Conservation (phyloP, 495 filamentous ascomycete genomes). For the Cercophora sp. region DNA sequence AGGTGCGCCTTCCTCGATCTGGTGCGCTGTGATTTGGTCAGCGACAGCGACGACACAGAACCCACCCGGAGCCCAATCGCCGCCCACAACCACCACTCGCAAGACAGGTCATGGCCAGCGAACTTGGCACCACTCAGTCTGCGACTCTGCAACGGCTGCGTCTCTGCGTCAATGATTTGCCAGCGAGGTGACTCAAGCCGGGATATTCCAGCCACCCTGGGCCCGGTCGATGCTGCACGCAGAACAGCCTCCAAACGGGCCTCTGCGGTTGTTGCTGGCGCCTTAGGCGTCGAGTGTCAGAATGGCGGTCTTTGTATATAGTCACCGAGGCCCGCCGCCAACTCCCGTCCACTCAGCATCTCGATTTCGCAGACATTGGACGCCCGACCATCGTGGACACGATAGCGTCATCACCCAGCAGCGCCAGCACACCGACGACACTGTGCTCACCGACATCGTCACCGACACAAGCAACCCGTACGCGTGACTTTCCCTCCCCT, state of each 20-base stretch:
- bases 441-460: no score
- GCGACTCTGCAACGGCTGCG: no score
- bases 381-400: conserved; percentile 15
- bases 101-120: conserved; percentile 15
- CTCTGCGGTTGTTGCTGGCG: background rate
- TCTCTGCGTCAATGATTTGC: no score
- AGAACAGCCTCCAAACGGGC: background rate
- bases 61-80: conserved; percentile 26
- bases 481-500: background rate
- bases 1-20: no score
- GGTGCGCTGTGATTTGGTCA: no score
- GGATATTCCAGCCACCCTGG: no score
- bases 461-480: no score
- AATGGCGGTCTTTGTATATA: conserved; percentile 8
- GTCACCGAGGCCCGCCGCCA: conserved; percentile 10
- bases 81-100: conserved; percentile 16
- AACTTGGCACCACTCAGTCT: conserved; percentile 16
- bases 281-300: background rate
- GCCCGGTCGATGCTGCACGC: no score
- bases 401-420: conserved; percentile 11
- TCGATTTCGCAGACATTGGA: conserved; percentile 14
- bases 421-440: background rate
- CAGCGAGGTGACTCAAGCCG: conserved; percentile 18
- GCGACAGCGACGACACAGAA: no score
- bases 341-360: conserved; percentile 9